Evolutionary conservation across 352 stramenopile genomes (phyloP), one percentile per base, ranked within the genome.

Genomic region (Phytophthora agathidicida): DNA sequence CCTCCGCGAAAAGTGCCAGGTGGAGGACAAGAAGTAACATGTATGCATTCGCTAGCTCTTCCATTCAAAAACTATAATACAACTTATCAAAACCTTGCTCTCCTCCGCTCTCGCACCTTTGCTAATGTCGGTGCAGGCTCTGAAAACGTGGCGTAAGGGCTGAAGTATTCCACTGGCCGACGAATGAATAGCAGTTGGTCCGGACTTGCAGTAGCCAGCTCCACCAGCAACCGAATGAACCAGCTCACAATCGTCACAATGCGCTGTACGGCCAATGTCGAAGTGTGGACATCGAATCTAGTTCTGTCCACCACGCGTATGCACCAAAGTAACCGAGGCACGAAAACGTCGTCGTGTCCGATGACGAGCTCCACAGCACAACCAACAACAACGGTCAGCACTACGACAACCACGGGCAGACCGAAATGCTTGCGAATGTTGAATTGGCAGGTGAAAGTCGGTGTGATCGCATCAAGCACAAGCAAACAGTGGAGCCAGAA

Each of bases 401-500:
- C 33, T 7, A 64, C 48, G 23, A 64, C 38, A 6, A 60, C 35
- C 9, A 37, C 48, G 14, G 50, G 37, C 13, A 63, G 26, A 19
- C 52, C 52, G 3, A 60, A 52, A 20, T 64, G 55, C 10, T 62
- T 64, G 10, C 55, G 42, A 39, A 64, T 49, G 9, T 52, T 22
- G 0, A 69, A n/a, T 6, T 49, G 47, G 0, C 17, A 7, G 8
- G 50, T 56, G 17, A 74, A 22, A 19, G 55, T 47, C 2, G 74
- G 76, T 4, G 69, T 83, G 23, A 86, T 30, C 16, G 76, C 73
- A 35, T 86, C 79, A 9, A 86, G 44, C 6, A 68, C 52, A 5
- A 88, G 54, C 7, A 81, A 2, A 38, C 57, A 86, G 31, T 82
- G 73, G 28, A 84, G 79, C 74, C 79, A 85, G 17, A 81, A 26